These are phyloP conservation scores for Saturnispora quitensis DNA, from an alignment of 805 yeast genomes.

Conservation along the genomic window DNA sequence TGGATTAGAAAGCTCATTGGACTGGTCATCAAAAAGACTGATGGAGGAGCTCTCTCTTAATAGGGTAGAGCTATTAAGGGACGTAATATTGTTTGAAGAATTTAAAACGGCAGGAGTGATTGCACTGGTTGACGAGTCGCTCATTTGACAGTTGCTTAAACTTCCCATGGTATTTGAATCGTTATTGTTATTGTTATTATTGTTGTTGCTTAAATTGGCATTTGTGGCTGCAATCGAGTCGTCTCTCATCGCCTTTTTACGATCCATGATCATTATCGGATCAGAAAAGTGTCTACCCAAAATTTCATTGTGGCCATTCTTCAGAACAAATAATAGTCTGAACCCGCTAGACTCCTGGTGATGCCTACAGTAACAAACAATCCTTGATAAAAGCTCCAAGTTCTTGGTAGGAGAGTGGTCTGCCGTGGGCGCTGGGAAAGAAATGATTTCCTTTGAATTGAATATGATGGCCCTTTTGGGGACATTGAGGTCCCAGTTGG, in stretches of 20 bases:
- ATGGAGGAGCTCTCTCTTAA: background rate
- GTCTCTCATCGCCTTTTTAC: conserved; percentile 57
- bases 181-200: background rate
- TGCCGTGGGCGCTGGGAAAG: conserved; percentile 52
- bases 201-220: background rate
- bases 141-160: background rate
- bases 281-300: conserved; percentile 66
- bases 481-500: conserved; percentile 68
- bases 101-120: conserved; percentile 6
- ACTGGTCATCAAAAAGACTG: background rate
- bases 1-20: conserved; percentile 2
- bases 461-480: conserved; percentile 80
- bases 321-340: conserved; percentile 57
- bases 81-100: background rate
- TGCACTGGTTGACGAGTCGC: conserved; percentile 1
- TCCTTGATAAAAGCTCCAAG: conserved; percentile 54
- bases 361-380: conserved; percentile 94
- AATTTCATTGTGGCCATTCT: conserved; percentile 49
- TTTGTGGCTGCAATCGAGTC: background rate
- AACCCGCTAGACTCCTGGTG: conserved; percentile 87
- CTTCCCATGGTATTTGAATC: background rate
- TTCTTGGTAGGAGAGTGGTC: conserved; percentile 26
- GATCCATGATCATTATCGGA: conserved; percentile 87
- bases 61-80: background rate
- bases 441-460: conserved; percentile 81